Percentiles rank a stretch among this genome's conserved stretches.
Evolutionary conservation across 306 rosid species (phyloP).

Genomic region (Gleditsia sinensis): DNA sequence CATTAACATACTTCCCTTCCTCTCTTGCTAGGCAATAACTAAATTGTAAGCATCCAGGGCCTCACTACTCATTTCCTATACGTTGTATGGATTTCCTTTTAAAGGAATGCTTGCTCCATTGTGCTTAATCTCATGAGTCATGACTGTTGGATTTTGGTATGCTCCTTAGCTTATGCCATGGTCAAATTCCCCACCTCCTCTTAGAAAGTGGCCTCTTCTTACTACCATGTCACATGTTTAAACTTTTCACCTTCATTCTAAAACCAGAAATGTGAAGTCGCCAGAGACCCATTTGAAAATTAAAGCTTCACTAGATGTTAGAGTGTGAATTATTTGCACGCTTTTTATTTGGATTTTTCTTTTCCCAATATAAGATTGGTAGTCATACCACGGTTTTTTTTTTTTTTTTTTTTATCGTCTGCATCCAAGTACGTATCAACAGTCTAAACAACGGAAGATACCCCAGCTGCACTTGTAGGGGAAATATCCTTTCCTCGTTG

Average conservation of each 20-base stretch:
- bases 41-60: not conserved
- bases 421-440: not conserved
- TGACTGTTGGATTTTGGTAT: not conserved
- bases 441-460: not conserved
- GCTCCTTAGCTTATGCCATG: not conserved
- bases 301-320: not conserved
- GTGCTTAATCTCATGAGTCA: not conserved
- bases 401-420: not conserved
- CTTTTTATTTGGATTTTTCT: not conserved
- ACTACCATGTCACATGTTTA: not conserved
- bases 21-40: not conserved
- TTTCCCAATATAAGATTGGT: not conserved
- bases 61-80: not conserved
- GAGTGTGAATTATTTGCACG: not conserved
- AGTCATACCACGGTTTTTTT: not conserved
- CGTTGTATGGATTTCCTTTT: not conserved
- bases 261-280: not conserved
- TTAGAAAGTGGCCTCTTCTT: not conserved
- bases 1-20: not conserved
- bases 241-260: not conserved
- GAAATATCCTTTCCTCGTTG: not conserved
- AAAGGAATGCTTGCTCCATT: not conserved
- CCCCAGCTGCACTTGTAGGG: not conserved
- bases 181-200: not conserved
- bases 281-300: conserved; percentile 8